A percentile compares a stretch with the other conserved stretches of the same genome.
Conservation (phyloP, 768 basidiomycete species). For the Clitopilus hobsonii region DNA sequence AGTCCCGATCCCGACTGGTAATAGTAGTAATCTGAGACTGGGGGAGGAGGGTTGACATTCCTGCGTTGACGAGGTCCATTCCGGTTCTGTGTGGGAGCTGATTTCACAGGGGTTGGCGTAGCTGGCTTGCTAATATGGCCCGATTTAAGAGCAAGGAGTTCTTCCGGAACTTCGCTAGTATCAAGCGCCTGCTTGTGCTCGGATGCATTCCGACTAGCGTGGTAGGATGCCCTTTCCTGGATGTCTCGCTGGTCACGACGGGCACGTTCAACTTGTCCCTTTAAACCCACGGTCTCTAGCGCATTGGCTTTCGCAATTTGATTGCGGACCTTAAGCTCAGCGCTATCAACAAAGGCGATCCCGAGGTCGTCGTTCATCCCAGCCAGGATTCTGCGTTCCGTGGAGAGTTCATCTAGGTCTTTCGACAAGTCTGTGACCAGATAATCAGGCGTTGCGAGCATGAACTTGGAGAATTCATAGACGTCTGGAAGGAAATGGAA, state of each 20-base stretch:
- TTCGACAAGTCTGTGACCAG: constrained; percentile 67
- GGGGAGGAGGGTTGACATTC: constrained; percentile 83
- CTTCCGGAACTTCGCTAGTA: constrained; percentile 46
- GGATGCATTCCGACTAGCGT: constrained; percentile 21
- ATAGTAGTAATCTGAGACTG: constrained; percentile 89
- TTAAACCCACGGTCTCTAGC: constrained; percentile 65
- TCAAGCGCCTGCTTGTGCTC: constrained; percentile 12
- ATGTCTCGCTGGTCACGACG: constrained; percentile 53
- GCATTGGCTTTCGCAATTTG: constrained; percentile 79
- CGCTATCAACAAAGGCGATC: constrained; percentile 73
- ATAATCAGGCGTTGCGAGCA: constrained; percentile 90
- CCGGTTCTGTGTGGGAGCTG: constrained; percentile 23
- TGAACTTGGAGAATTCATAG: constrained; percentile 83
- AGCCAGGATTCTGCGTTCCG: constrained; percentile 64
- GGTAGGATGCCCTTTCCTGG: constrained; percentile 33
- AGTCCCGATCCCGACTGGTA: constrained; percentile 93
- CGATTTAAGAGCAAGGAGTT: constrained; percentile 46
- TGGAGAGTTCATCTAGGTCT: constrained; percentile 68
- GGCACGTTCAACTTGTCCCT: constrained; percentile 59
- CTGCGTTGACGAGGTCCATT: constrained; percentile 57
- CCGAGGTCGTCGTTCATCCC: constrained; percentile 74
- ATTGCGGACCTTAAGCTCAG: constrained; percentile 66
- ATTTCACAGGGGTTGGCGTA: constrained; percentile 7
- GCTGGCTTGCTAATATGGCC: constrained; percentile 2
- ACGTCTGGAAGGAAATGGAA: constrained; percentile 97